phyloP scores from a whole-genome alignment of 305 asterid genomes.

The Fraxinus paxiana region DNA sequence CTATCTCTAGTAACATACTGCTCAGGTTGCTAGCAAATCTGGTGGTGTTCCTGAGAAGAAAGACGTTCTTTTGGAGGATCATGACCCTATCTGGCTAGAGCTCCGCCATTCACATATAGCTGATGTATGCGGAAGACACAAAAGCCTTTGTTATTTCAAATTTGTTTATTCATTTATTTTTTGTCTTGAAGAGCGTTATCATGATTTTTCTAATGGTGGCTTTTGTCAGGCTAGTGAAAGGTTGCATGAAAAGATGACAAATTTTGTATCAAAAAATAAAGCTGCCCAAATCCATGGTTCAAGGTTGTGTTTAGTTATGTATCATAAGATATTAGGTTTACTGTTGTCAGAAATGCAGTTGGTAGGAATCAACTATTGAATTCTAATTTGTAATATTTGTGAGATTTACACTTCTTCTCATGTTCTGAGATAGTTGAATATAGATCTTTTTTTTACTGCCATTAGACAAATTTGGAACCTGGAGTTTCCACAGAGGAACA shows the following conservation, averaged over 20 bases:
- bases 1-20: slow-evolving; percentile 23
- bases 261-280: slow-evolving; percentile 83
- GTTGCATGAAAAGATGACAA: slow-evolving; percentile 95
- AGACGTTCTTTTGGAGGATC: slow-evolving; percentile 97
- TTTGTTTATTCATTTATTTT: slow-evolving; percentile 6
- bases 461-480: background rate
- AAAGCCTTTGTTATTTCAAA: background rate
- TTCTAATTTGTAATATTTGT: background rate
- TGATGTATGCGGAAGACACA: slow-evolving; percentile 60
- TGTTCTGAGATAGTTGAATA: slow-evolving; percentile 14
- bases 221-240: slow-evolving; percentile 80
- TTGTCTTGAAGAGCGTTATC: slow-evolving; percentile 3
- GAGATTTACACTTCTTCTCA: slow-evolving; percentile 1
- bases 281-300: slow-evolving; percentile 98
- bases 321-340: slow-evolving; percentile 21
- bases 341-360: slow-evolving; percentile 8
- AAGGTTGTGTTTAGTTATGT: slow-evolving; percentile 51
- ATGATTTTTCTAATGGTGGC: slow-evolving; percentile 26
- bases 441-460: background rate
- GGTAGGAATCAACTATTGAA: background rate
- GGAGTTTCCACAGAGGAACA: slow-evolving; percentile 2
- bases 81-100: slow-evolving; percentile 98
- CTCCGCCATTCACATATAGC: slow-evolving; percentile 98
- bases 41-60: slow-evolving; percentile 83
- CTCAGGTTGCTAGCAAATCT: slow-evolving; percentile 78